A percentile compares a stretch with the other conserved stretches of the same genome.
Evolutionary conservation across 2,329 filamentous ascomycete species (phyloP).

Genomic region (Blastomyces gilchristii): DNA sequence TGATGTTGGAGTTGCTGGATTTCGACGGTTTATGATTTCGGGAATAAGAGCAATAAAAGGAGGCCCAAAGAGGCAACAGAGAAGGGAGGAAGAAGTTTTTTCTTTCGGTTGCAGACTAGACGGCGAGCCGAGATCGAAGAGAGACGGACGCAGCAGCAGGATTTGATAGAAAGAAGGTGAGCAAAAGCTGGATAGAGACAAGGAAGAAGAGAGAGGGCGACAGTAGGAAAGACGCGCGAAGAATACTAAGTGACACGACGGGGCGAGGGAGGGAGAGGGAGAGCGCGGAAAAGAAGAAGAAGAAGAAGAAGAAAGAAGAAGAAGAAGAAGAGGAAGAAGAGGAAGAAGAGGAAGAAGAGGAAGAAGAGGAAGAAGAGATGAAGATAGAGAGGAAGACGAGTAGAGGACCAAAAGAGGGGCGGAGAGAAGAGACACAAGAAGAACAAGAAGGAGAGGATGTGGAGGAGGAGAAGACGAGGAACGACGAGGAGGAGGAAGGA

Average conservation of each 20-base stretch:
- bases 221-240: conserved; percentile 9
- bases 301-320: not conserved
- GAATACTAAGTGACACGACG: conserved; percentile 10
- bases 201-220: conserved; percentile 9
- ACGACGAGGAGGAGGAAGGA: not conserved
- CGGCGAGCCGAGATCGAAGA: not conserved
- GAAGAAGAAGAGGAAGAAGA: conserved; percentile 15
- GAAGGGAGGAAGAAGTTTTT: not conserved
- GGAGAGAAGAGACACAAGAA: conserved; percentile 19
- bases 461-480: conserved; percentile 9
- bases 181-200: not conserved
- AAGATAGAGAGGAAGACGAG: conserved; percentile 18
- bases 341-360: conserved; percentile 9
- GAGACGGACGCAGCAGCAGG: not conserved
- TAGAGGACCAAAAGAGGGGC: conserved; percentile 19
- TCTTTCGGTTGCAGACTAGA: not conserved
- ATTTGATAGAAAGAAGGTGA: not conserved
- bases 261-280: conserved; percentile 10
- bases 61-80: not conserved
- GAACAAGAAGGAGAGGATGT: conserved; percentile 15
- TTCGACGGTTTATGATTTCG: not conserved
- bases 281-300: conserved; percentile 8
- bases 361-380: conserved; percentile 10
- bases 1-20: not conserved
- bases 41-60: not conserved